Percentiles rank a stretch among this genome's conserved stretches.
These are phyloP conservation scores for Psophocarpus tetragonolobus DNA, from an alignment of 306 rosid species.

Conservation along the genomic window DNA sequence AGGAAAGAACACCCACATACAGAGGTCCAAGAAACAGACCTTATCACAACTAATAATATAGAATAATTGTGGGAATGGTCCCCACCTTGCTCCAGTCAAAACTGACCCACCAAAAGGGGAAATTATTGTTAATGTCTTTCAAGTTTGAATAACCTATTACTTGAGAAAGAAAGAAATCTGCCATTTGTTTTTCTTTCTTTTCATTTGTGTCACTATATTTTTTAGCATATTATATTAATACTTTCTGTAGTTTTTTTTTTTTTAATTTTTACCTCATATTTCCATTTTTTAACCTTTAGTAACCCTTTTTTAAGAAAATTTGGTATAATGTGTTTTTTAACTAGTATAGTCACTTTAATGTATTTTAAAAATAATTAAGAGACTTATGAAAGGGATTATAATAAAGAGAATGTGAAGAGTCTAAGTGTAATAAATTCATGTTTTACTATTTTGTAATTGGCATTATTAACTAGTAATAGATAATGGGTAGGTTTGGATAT, in stretches of 20 bases:
- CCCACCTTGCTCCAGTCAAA: conserved; percentile 65
- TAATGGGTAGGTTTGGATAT: no score
- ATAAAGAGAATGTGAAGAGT: no score
- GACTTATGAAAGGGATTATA: no score
- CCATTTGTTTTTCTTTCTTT: background rate
- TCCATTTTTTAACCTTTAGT: background rate
- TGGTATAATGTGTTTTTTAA: background rate
- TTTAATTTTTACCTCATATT: background rate
- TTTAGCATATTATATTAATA: background rate
- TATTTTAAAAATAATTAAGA: background rate
- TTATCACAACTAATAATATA: conserved; percentile 44
- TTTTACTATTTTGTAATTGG: no score
- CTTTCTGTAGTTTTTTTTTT: background rate
- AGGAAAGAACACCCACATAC: conserved; percentile 33
- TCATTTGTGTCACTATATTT: background rate
- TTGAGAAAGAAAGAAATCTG: background rate
- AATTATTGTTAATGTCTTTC: conserved; percentile 50
- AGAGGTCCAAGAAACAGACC: conserved; percentile 33
- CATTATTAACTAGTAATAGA: no score
- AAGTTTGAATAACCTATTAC: conserved; percentile 61
- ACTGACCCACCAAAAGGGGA: conserved; percentile 61
- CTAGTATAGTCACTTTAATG: background rate
- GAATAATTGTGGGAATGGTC: conserved; percentile 51
- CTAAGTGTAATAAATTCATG: background rate
- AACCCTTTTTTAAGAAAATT: background rate